Evolutionary conservation across 306 rosid species (phyloP).

Genomic region (Carpinus viminea): DNA sequence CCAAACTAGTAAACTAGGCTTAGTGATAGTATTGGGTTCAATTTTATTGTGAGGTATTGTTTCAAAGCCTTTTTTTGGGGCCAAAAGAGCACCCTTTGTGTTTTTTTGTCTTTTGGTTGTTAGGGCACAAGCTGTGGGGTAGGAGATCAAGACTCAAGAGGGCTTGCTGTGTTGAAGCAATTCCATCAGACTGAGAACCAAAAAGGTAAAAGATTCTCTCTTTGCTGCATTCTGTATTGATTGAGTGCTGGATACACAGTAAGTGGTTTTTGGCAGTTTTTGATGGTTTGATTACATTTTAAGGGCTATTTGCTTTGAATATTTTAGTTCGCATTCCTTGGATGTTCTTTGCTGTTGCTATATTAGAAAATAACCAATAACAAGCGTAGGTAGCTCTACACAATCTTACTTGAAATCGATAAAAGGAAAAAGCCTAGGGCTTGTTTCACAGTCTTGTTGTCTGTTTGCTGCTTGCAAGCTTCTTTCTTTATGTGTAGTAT

Average conservation of each 20-base stretch:
- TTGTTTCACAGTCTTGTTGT: no score
- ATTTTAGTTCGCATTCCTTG: neutral
- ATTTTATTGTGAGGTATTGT: neutral
- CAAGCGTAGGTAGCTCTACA: neutral
- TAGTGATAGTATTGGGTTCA: neutral
- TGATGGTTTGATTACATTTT: neutral
- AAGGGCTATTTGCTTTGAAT: neutral
- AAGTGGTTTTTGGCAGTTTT: neutral
- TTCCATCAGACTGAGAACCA: neutral
- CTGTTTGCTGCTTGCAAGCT: neutral
- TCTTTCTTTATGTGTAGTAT: neutral
- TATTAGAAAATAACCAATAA: neutral
- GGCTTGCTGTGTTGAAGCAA: constrained; percentile 5
- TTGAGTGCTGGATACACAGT: neutral
- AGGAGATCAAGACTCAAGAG: neutral
- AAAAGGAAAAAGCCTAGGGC: neutral
- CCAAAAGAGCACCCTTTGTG: neutral
- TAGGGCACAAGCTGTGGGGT: neutral
- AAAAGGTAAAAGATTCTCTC: neutral
- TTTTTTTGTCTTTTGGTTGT: neutral
- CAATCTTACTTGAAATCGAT: neutral
- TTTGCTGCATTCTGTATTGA: neutral
- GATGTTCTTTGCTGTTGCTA: neutral
- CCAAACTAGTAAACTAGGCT: neutral
- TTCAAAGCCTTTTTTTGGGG: neutral